Base-by-base conservation (phyloP, 1,284 basidiomycete genomes). In the Volvariella surrecta region DNA sequence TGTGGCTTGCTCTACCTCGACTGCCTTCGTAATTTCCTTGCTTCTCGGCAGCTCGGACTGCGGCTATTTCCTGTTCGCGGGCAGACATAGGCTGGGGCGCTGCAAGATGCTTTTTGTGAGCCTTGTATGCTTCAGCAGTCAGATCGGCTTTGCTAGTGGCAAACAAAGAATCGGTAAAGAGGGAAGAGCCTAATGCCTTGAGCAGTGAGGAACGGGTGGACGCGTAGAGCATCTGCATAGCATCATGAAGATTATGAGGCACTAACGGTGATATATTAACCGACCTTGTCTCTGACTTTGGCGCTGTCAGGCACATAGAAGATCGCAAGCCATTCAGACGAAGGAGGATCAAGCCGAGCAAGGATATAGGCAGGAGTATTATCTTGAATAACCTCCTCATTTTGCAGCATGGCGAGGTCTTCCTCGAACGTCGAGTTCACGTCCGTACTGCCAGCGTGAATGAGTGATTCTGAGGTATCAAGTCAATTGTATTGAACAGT, bases 201-300 rank as follows among this genome's bases (percentile, higher is more conserved):
- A 82, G 71, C 16, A 94, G 70, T 4, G 82, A 76, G 19, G 73
- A 70, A 41, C 89, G 78, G 0, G 84, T 82, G 1, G 89, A 85
- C n/a, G 91, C 91, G 60, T 94, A 93, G 20, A 95, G 69, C 91
- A 94, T 95, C 86, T 95, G 48, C 30, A n/a, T 18, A 30, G 31
- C 21, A n/a, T 30, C 28, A 28, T 35, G 32, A 17, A 39, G 38
- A 44, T 40, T 38, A 40, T 39, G n/a, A n/a, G 32, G 37, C 45
- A 30, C 22, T 44, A 37, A 17, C 42, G 28, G 22, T 11, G 24
- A n/a, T 19, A 15, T 32, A 22, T 16, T 37, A 40, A 17, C 3
- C 44, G 52, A 80, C 87, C 75, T 89, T 89, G 61, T 87, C 79
- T 58, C 82, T 70, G 44, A 89, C 73, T 61, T 73, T 79, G 21